Evolutionary conservation across 257 asterid genomes (phyloP).

Genomic region (Solanum bulbocastanum): DNA sequence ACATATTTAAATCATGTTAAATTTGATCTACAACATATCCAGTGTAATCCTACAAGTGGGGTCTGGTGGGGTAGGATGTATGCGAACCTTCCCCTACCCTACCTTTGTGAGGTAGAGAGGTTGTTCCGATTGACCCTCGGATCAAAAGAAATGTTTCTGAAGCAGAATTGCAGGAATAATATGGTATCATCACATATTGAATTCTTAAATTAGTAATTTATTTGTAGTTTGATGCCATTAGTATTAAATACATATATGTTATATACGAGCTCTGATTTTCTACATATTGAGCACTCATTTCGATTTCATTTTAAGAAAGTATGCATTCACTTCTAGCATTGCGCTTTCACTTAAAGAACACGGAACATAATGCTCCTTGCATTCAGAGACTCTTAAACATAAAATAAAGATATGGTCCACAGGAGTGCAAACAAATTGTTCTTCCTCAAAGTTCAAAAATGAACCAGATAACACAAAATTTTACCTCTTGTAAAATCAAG

Average conservation of each 20-base stretch:
- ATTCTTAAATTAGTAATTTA: background rate
- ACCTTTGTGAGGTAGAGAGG: background rate
- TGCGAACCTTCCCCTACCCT: background rate
- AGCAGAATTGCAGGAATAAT: background rate
- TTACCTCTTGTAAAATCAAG: constrained; percentile 85
- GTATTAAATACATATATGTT: background rate
- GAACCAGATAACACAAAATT: background rate
- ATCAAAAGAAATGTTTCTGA: background rate
- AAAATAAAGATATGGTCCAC: background rate
- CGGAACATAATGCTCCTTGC: background rate
- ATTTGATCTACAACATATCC: background rate
- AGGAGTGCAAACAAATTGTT: background rate
- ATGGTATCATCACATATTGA: background rate
- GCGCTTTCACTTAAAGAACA: background rate
- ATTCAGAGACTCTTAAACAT: background rate
- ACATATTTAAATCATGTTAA: background rate
- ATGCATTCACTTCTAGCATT: background rate
- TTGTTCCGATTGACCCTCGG: background rate
- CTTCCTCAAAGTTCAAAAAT: background rate
- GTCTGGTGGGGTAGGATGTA: background rate
- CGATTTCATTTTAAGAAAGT: background rate
- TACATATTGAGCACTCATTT: background rate
- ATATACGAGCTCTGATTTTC: background rate
- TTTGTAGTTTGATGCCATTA: background rate
- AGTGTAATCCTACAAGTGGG: background rate